phyloP scores from a whole-genome alignment of 768 basidiomycete genomes.

The Zangia roseola region DNA sequence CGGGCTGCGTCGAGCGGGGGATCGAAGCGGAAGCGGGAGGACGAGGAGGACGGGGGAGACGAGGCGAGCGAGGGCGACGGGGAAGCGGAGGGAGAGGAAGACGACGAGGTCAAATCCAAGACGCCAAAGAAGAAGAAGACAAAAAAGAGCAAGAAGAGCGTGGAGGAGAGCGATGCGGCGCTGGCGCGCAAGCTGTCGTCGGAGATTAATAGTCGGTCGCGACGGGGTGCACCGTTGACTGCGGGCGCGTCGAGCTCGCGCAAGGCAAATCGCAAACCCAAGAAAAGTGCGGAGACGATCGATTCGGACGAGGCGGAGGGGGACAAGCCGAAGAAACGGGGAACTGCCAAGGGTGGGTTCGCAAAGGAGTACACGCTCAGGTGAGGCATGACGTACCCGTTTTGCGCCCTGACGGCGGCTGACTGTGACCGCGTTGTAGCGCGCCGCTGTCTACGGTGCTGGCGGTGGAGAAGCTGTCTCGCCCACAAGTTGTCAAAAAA shows the following conservation, averaged over 20 bases:
- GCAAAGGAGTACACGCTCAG: slow-evolving; percentile 75
- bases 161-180: slow-evolving; percentile 64
- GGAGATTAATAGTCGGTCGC: slow-evolving; percentile 65
- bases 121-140: slow-evolving; percentile 47
- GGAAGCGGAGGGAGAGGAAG: not conserved
- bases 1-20: slow-evolving; percentile 24
- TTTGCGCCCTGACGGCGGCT: slow-evolving; percentile 4
- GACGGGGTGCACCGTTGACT: slow-evolving; percentile 41
- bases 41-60: slow-evolving; percentile 18
- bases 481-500: slow-evolving; percentile 88
- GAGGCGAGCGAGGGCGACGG: not conserved
- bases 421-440: slow-evolving; percentile 38
- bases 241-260: slow-evolving; percentile 40
- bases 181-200: slow-evolving; percentile 68
- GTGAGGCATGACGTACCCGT: slow-evolving; percentile 33
- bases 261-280: slow-evolving; percentile 42
- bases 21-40: slow-evolving; percentile 29
- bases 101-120: slow-evolving; percentile 22
- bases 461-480: slow-evolving; percentile 66
- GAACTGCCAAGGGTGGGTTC: slow-evolving; percentile 68
- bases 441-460: slow-evolving; percentile 71
- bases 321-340: slow-evolving; percentile 50
- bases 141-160: slow-evolving; percentile 42
- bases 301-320: slow-evolving; percentile 52
- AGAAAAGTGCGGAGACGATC: slow-evolving; percentile 53